Conservation (phyloP, 2,329 filamentous ascomycete genomes). For the Colletotrichum orbiculare region DNA sequence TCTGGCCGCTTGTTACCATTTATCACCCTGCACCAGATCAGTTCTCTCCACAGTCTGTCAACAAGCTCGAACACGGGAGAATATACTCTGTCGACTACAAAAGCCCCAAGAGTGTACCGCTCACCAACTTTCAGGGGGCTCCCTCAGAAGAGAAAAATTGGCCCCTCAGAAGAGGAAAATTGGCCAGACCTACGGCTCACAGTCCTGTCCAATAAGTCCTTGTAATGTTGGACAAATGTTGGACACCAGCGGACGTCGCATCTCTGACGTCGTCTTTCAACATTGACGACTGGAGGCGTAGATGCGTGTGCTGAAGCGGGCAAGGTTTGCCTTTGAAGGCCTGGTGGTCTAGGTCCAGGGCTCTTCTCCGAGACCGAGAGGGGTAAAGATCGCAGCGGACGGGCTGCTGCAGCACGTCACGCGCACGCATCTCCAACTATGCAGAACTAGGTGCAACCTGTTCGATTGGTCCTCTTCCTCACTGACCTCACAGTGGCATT, state of each 20-base stretch:
- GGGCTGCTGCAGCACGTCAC: conserved; percentile 32
- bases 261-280: conserved; percentile 8
- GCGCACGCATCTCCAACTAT: conserved; percentile 21
- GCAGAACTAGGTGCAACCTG: background rate
- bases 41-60: conserved; percentile 11
- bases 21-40: conserved; percentile 29
- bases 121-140: too few species aligned
- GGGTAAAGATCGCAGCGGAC: conserved; percentile 29
- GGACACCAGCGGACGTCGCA: background rate
- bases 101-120: too few species aligned
- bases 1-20: conserved; percentile 5
- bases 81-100: too few species aligned
- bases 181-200: background rate
- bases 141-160: background rate
- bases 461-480: conserved; percentile 14
- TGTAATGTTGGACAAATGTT: background rate
- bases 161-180: background rate
- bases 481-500: conserved; percentile 35
- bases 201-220: background rate
- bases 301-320: conserved; percentile 29
- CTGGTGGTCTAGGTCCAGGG: conserved; percentile 26
- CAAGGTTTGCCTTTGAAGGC: conserved; percentile 21
- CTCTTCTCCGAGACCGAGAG: conserved; percentile 33
- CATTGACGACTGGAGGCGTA: background rate
- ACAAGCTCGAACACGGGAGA: background rate